These are phyloP conservation scores for Bolboschoenus planiculmis DNA, from an alignment of 176 grass and related monocot genomes.

Conservation along the genomic window DNA sequence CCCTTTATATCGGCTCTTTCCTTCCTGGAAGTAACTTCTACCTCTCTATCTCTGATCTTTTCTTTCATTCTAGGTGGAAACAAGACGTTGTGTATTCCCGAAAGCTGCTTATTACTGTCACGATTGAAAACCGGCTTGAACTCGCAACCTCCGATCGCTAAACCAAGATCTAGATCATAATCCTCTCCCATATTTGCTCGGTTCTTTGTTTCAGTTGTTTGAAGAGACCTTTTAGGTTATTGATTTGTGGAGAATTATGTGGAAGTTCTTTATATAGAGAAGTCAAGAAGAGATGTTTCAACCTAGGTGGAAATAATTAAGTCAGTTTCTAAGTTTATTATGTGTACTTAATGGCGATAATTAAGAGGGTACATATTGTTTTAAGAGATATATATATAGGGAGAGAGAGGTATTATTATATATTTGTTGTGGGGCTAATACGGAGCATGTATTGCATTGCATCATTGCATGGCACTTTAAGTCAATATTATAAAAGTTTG, in stretches of 20 bases:
- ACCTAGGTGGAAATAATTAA: slow-evolving; percentile 4
- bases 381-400: not conserved
- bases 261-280: slow-evolving; percentile 15
- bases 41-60: not conserved
- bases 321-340: slow-evolving; percentile 29
- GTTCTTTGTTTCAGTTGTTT: not conserved
- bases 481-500: slow-evolving; percentile 16
- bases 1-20: not conserved
- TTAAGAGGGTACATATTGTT: not conserved
- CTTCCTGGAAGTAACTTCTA: not conserved
- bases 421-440: slow-evolving; percentile 7
- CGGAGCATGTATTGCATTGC: not conserved
- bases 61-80: slow-evolving; percentile 24
- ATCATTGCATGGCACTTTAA: slow-evolving; percentile 15
- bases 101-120: not conserved
- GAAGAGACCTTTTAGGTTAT: not conserved
- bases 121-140: not conserved
- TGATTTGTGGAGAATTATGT: not conserved
- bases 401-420: slow-evolving; percentile 8
- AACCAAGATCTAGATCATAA: slow-evolving; percentile 40
- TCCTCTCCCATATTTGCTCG: slow-evolving; percentile 19
- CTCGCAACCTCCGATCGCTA: slow-evolving; percentile 36
- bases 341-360: slow-evolving; percentile 30
- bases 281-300: slow-evolving; percentile 14
- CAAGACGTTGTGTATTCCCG: slow-evolving; percentile 26